Evolutionary conservation across 768 basidiomycete species (phyloP), one percentile per base, ranked within the genome.

Genomic region (Leccinum subgranulosum): DNA sequence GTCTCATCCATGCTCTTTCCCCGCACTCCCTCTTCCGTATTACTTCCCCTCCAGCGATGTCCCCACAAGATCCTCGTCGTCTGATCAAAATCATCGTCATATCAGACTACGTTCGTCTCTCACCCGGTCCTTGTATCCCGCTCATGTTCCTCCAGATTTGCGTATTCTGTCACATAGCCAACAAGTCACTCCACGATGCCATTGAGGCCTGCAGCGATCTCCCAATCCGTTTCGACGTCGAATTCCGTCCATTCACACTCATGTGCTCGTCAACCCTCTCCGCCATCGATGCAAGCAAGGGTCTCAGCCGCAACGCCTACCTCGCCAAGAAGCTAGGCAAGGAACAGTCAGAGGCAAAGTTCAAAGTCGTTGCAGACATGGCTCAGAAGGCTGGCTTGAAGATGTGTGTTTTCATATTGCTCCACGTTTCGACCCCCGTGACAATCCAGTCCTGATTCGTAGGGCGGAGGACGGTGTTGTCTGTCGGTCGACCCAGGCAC

Each of bases 391-490:
- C 61, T 29, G 73, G 69, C 23, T 29, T 73, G 48, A 59, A 47
- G 28, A 54, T 73, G 73, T 65, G 27, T 31, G 72, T 53, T 12
- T 11, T n/a, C 29, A 14, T 49, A 21, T 54, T n/a, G 4, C 7
- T 49, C 0, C 10, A 19, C 14, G 0, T 14, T 23, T 7, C 15
- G 41, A 10, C 41, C 6, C 9, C 48, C 23, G 19, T 49, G 12
- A 21, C 41, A 17, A 58, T 6, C 11, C 43, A 25, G 43, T 21
- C 25, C 33, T 49, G 49, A 2, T 46, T 23, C 28, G 2, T 29
- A 81, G 79, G 54, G 60, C 64, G 7, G 74, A 73, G 53, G 76
- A 76, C 29, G 76, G 77, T 2, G 59, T 65, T 21, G 59, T 82
- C 15, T 71, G 73, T 29, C 75, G 73, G 45, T 77, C 81, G 27